These are phyloP conservation scores for Ganoderma meredithae DNA, from an alignment of 1,284 basidiomycete genomes.

Conservation along the genomic window DNA sequence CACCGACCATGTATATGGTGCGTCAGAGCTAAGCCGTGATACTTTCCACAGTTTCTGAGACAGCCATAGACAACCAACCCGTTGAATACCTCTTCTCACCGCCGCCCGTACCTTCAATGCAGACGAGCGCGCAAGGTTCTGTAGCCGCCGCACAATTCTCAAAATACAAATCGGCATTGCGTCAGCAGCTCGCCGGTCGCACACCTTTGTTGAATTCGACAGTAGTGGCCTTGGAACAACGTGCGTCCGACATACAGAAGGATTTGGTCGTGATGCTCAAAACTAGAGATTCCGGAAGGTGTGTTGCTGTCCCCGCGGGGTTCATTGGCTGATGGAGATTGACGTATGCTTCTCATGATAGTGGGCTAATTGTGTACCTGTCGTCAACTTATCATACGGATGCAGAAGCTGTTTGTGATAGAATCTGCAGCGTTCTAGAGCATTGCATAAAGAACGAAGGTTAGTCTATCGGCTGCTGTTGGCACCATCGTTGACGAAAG, in stretches of 20 bases:
- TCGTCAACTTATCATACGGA: slow-evolving; percentile 53
- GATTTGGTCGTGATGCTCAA: slow-evolving; percentile 58
- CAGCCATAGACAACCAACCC: slow-evolving; percentile 55
- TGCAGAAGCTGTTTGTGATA: slow-evolving; percentile 53
- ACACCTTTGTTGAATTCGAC: slow-evolving; percentile 65
- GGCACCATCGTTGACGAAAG: slow-evolving; percentile 5
- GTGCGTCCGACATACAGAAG: slow-evolving; percentile 59
- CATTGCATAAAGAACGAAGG: slow-evolving; percentile 43
- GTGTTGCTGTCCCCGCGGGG: background rate
- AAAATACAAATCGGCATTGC: slow-evolving; percentile 62
- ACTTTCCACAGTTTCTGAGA: background rate
- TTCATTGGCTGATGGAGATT: background rate
- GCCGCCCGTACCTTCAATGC: slow-evolving; percentile 55
- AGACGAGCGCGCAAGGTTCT: slow-evolving; percentile 46
- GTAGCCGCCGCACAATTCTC: slow-evolving; percentile 54
- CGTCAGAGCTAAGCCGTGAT: slow-evolving; percentile 8
- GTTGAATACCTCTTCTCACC: slow-evolving; percentile 62
- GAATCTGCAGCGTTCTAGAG: slow-evolving; percentile 49
- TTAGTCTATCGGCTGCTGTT: slow-evolving; percentile 33
- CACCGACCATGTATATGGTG: slow-evolving; percentile 43
- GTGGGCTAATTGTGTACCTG: slow-evolving; percentile 49
- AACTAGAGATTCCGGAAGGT: slow-evolving; percentile 37
- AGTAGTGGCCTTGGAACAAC: slow-evolving; percentile 62
- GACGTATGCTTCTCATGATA: slow-evolving; percentile 33
- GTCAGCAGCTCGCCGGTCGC: slow-evolving; percentile 65